Evolutionary conservation across 495 filamentous ascomycete species (phyloP), one percentile per base, ranked within the genome.

Genomic region (Trichocladium antarcticum): DNA sequence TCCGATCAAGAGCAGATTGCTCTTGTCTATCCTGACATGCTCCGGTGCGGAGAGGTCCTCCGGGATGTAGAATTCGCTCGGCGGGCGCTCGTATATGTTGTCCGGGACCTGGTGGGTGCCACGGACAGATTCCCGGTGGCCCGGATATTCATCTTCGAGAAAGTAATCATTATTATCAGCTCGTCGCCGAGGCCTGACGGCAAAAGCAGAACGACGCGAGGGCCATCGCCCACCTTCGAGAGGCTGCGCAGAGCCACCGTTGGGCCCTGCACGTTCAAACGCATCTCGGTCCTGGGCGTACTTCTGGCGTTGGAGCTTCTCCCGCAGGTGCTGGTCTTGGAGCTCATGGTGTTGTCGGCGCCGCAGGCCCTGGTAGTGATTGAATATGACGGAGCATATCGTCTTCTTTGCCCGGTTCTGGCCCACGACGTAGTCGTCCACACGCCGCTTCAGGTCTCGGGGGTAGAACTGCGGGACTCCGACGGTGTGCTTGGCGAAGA

Each of bases 341-440:
- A 89, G 84, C 49, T 92, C 84, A 55, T 93, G 81, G 28, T 83
- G 76, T 41, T 87, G 72, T 43, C 87, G 58, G 57, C 95, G 85
- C 50, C 85, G 81, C 50, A 95, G 77, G 32, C 84, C 75, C 68
- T 94, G 89, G 62, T 95, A 97, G 59, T 98, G 92, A 68, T 96
- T 95, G 66, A 88, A 96, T n/a, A 98, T 85, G 3, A 89, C 87
- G 10, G 89, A 83, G 54, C 87, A 90, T 43, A 96, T 76, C 20
- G 89, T 84, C 63, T 92, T 92, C 75, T 97, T 98, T n/a, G 92
- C 87, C 42, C 86, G 82, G 56, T 94, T 85, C 62, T 98, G 92
- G 19, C 93, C 93, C 6, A 98, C 90, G 6, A 98, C 90, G 63
- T 87, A 97, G 61, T 90, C 84, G 60, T 98, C 93, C 10, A 97